Percentiles rank a stretch among this genome's conserved stretches.
These are phyloP conservation scores for Nepenthes alata DNA, from an alignment of 179 eudicot genomes.

Conservation along the genomic window DNA sequence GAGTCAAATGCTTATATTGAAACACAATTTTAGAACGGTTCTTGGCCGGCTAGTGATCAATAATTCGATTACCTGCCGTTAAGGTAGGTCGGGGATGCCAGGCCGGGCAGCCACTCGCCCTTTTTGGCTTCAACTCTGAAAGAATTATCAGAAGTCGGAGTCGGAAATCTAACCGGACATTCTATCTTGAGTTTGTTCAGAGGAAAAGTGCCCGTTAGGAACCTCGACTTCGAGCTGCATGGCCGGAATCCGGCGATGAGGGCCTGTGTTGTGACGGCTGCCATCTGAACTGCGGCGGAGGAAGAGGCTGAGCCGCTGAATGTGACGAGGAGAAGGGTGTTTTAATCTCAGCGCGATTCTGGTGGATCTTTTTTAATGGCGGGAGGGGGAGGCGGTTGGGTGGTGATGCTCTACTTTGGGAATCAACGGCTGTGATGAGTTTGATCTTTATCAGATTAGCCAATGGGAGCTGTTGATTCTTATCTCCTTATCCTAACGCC, in stretches of 20 bases:
- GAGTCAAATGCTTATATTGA: not conserved
- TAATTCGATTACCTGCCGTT: constrained; percentile 46
- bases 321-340: not conserved
- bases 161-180: constrained; percentile 26
- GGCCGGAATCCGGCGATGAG: constrained; percentile 74
- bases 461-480: constrained; percentile 27
- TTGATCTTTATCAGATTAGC: constrained; percentile 17
- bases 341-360: constrained; percentile 10
- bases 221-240: constrained; percentile 41
- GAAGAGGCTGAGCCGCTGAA: not conserved
- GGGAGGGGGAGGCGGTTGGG: constrained; percentile 16
- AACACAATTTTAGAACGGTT: too few relatives aligned
- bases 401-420: constrained; percentile 20
- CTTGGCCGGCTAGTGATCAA: too few relatives aligned
- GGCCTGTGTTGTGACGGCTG: constrained; percentile 76
- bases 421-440: constrained; percentile 43
- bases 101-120: constrained; percentile 95
- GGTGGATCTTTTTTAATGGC: constrained; percentile 50
- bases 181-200: constrained; percentile 36
- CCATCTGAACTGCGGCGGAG: constrained; percentile 34
- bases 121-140: constrained; percentile 86
- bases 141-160: constrained; percentile 23
- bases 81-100: constrained; percentile 79
- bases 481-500: constrained; percentile 57
- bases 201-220: constrained; percentile 51